Evolutionary conservation across 331 rosid genomes (phyloP).

Genomic region (Arachis monticola): DNA sequence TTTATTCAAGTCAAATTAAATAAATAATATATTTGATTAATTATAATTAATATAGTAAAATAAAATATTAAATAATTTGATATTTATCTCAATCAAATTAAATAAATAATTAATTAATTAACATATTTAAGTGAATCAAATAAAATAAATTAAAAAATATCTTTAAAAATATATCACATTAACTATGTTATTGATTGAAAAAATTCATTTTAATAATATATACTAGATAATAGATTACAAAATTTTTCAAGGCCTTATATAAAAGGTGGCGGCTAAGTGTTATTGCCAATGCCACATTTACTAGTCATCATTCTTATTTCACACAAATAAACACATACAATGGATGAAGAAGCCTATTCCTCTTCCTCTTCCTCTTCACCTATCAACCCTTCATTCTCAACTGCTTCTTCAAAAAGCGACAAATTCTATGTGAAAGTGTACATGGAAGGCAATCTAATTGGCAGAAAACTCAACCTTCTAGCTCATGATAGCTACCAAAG

Average conservation of each 20-base stretch:
- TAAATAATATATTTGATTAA: too few relatives aligned
- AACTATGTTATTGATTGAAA: too few relatives aligned
- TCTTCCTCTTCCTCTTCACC: slow-evolving; percentile 68
- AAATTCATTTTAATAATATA: too few relatives aligned
- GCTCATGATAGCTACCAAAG: slow-evolving; percentile 63
- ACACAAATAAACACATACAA: background rate
- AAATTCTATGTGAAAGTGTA: slow-evolving; percentile 75
- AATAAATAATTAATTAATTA: too few relatives aligned
- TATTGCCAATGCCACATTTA: slow-evolving; percentile 12
- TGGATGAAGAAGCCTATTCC: slow-evolving; percentile 48
- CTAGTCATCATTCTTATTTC: background rate
- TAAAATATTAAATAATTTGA: too few relatives aligned
- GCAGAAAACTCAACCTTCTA: slow-evolving; percentile 70
- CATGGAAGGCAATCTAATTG: slow-evolving; percentile 84
- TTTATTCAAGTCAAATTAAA: too few relatives aligned
- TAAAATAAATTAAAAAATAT: too few relatives aligned
- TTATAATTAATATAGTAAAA: too few relatives aligned
- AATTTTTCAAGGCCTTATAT: slow-evolving; percentile 36
- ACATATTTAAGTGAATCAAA: too few relatives aligned
- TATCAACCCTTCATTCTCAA: slow-evolving; percentile 38
- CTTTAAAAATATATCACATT: too few relatives aligned
- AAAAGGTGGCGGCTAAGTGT: slow-evolving; percentile 53
- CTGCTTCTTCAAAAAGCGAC: slow-evolving; percentile 49
- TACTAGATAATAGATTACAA: too few relatives aligned
- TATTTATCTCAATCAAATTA: too few relatives aligned